These are phyloP conservation scores for Rhizoclosmatium globosum DNA, from an alignment of 192 early-diverging fungal species.

Conservation along the genomic window DNA sequence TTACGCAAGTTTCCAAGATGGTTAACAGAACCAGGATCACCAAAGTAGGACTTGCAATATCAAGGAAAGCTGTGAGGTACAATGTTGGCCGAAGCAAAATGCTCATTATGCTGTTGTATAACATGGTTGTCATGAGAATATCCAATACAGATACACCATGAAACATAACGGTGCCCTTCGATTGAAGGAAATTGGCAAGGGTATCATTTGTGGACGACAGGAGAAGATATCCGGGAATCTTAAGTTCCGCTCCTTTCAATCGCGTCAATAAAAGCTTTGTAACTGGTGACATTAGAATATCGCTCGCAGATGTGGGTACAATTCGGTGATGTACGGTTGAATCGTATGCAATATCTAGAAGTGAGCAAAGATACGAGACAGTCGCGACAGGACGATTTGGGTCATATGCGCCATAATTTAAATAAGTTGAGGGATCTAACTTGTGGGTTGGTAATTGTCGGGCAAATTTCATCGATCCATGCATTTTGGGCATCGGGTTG, in stretches of 20 bases:
- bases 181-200: background rate
- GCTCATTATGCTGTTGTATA: conserved; percentile 15
- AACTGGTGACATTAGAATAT: background rate
- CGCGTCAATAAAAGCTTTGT: background rate
- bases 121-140: conserved; percentile 16
- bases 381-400: background rate
- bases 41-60: background rate
- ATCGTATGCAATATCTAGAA: background rate
- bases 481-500: background rate
- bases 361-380: background rate
- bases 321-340: background rate
- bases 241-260: background rate
- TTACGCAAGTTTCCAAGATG: conserved; percentile 2
- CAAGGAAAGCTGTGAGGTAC: conserved; percentile 18
- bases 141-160: background rate
- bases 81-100: conserved; percentile 6
- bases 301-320: background rate
- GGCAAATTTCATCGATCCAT: background rate
- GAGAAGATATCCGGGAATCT: conserved; percentile 5
- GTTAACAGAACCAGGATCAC: background rate
- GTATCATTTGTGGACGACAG: background rate
- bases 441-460: background rate
- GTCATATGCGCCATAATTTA: background rate
- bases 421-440: background rate
- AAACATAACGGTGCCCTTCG: background rate